phyloP scores from a whole-genome alignment of 1,284 basidiomycete genomes.

The Ustilago lituana region DNA sequence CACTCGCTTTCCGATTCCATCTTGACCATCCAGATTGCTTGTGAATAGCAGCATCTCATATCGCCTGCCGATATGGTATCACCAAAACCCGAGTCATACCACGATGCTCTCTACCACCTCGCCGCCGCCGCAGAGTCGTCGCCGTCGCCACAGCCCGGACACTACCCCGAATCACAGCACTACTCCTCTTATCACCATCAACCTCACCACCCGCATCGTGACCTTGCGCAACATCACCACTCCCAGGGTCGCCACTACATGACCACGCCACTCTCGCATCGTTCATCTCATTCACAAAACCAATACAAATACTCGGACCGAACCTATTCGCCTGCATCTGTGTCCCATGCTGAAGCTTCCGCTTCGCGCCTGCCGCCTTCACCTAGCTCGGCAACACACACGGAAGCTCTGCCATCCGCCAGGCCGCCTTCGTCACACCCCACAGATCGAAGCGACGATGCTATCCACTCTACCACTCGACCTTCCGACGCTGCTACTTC shows the following conservation, averaged over 20 bases:
- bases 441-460: constrained; percentile 4
- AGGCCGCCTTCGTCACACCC: constrained; percentile 5
- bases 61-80: constrained; percentile 27
- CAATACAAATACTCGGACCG: constrained; percentile 31
- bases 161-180: constrained; percentile 16
- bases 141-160: constrained; percentile 28
- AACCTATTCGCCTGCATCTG: constrained; percentile 23
- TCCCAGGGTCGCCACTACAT: constrained; percentile 16
- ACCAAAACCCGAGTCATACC: constrained; percentile 38
- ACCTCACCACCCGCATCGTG: constrained; percentile 8
- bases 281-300: constrained; percentile 16
- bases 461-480: neutral
- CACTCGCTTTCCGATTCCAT: too few relatives aligned
- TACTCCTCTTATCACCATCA: constrained; percentile 8
- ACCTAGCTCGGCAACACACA: neutral
- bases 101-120: constrained; percentile 46
- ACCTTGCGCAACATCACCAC: constrained; percentile 7
- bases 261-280: constrained; percentile 7
- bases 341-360: neutral
- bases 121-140: constrained; percentile 43
- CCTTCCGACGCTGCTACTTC: constrained; percentile 9
- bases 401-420: constrained; percentile 4
- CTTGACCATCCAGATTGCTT: too few relatives aligned
- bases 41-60: too few relatives aligned
- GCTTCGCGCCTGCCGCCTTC: constrained; percentile 6